Conservation (phyloP, 257 asterid species). For the Vinca minor region DNA sequence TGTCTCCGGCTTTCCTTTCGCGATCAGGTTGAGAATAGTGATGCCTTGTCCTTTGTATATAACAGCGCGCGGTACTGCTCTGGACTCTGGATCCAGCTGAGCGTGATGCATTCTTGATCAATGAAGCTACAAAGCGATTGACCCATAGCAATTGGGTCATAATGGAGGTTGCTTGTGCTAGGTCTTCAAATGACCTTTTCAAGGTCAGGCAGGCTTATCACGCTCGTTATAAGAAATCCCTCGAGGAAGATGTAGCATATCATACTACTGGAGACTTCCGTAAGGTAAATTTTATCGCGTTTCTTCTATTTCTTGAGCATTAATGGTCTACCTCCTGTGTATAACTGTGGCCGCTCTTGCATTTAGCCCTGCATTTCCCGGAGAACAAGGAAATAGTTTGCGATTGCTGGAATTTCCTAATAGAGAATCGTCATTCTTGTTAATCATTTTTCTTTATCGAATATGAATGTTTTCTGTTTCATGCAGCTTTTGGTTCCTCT, state of each 20-base stretch:
- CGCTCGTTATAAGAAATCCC: conserved; percentile 59
- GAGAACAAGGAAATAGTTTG: no score
- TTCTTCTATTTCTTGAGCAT: background rate
- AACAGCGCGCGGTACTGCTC: conserved; percentile 55
- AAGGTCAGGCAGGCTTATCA: conserved; percentile 65
- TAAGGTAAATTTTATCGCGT: conserved; percentile 40
- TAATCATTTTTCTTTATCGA: no score
- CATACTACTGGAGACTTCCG: conserved; percentile 72
- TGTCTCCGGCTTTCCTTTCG: background rate
- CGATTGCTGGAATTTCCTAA: no score
- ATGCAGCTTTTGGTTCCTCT: conserved; percentile 87
- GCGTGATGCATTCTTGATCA: conserved; percentile 62
- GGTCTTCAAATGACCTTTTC: conserved; percentile 60
- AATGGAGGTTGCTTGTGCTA: conserved; percentile 75
- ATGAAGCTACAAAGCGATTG: conserved; percentile 63
- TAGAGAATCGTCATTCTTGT: no score
- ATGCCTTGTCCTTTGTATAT: background rate
- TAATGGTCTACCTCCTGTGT: background rate
- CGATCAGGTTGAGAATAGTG: background rate
- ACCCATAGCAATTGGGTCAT: conserved; percentile 50
- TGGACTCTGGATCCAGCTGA: conserved; percentile 81
- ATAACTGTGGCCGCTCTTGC: background rate
- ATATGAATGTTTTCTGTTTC: no score
- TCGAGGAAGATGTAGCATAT: conserved; percentile 87
- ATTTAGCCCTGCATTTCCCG: no score